Base-by-base conservation (phyloP, 2,329 filamentous ascomycete species). In the Phoma herbarum region DNA sequence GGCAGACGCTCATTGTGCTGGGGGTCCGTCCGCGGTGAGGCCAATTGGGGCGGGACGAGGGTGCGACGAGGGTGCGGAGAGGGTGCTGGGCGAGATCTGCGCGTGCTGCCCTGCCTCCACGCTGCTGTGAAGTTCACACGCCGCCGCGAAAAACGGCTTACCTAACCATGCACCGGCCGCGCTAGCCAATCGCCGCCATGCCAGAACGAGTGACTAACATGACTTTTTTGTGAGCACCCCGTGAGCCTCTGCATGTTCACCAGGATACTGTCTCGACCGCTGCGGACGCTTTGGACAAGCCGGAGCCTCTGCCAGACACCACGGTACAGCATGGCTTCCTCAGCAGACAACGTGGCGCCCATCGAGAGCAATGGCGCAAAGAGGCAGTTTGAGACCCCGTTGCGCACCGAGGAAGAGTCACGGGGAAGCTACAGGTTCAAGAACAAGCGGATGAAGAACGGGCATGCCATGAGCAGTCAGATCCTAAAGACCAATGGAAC, bases 381-480 rank as follows among this genome's bases (percentile, higher is more conserved):
- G 63, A 67, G 72, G 66, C 63, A 66, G 60, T 69, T 67, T 10
- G 69, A 75, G 55, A 75, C 72, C 7, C 72, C 72, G 16, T 59
- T 75, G 44, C 63, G 73, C 45, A 74, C 64, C 57, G 69, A 75
- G 56, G 73, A 77, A 68, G 66, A 50, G 53, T 64, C 71, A 66
- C 67, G 73, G 44, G 74, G 74, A 28, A 75, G 66, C 52, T 77
- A 75, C 56, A 65, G 73, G 41, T 77, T 76, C 71, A 78, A 81
- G 68, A 82, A 77, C 63, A 82, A 82, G 74, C 81, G 81, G 71
- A 78, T 80, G 69, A 81, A 80, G 70, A 80, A 80, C 35, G 72
- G 72, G 7, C 73, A 76, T 53, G 69, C 68, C 16, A 73, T 75
- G 9, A 71, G 66, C 11, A 77, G 72, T 44, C 62, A 70, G n/a